A percentile compares a stretch with the other conserved stretches of the same genome.
Evolutionary conservation across 1,139 yeast species (phyloP).

Genomic region (Wickerhamomyces sp.): DNA sequence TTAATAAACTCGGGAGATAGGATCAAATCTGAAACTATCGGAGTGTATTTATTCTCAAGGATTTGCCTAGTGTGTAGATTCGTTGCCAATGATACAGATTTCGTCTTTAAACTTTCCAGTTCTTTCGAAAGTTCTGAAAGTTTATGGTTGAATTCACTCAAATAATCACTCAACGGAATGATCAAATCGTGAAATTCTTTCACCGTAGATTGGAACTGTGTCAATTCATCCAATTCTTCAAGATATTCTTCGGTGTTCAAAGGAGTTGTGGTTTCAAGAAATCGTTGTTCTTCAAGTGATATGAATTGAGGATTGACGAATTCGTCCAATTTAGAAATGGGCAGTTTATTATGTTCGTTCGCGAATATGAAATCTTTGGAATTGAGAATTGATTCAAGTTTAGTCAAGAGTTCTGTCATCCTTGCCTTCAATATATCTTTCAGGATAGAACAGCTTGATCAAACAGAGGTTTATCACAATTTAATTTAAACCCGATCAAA

Average conservation of each 20-base stretch:
- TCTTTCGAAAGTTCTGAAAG: slow-evolving; percentile 55
- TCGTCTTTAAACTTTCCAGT: slow-evolving; percentile 49
- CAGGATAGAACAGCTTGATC: background rate
- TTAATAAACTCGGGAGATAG: slow-evolving; percentile 65
- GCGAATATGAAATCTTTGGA: slow-evolving; percentile 7
- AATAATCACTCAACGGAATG: slow-evolving; percentile 17
- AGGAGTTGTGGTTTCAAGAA: slow-evolving; percentile 9
- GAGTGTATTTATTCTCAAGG: slow-evolving; percentile 57
- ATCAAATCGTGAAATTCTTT: slow-evolving; percentile 13
- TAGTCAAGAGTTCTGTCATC: slow-evolving; percentile 7
- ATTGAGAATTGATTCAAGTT: slow-evolving; percentile 7
- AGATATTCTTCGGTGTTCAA: slow-evolving; percentile 2
- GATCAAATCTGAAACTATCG: slow-evolving; percentile 65
- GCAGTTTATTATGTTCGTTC: background rate
- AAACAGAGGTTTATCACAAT: no score
- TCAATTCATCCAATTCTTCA: slow-evolving; percentile 6
- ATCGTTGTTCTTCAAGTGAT: slow-evolving; percentile 23
- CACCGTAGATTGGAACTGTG: slow-evolving; percentile 12
- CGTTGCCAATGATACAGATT: slow-evolving; percentile 53
- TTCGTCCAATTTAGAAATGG: background rate
- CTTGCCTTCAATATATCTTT: background rate
- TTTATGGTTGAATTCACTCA: slow-evolving; percentile 47
- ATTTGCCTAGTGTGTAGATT: slow-evolving; percentile 52
- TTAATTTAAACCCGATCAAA: no score
- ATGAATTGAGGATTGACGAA: slow-evolving; percentile 5